Conservation (phyloP, 2,329 filamentous ascomycete species). For the Metarhizium album region DNA sequence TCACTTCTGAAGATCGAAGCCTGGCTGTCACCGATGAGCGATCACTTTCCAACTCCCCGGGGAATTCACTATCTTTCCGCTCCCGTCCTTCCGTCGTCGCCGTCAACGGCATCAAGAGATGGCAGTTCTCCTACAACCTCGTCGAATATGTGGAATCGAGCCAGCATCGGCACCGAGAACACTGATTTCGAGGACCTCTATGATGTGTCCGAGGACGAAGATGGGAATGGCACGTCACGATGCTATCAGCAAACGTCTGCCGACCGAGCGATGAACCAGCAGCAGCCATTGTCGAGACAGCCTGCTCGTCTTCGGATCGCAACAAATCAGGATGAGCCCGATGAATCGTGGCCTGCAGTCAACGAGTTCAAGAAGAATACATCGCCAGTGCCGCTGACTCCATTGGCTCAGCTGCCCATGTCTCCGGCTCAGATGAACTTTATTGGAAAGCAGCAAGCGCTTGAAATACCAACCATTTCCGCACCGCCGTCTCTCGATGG, state of each 20-base stretch:
- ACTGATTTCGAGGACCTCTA: conserved; percentile 82
- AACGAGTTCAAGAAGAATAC: conserved; percentile 36
- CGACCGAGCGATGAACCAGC: conserved; percentile 25
- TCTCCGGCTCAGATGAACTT: conserved; percentile 65
- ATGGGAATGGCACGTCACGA: conserved; percentile 17
- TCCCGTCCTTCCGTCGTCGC: conserved; percentile 50
- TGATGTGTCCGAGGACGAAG: conserved; percentile 73
- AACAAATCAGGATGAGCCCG: conserved; percentile 20
- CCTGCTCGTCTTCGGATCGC: conserved; percentile 42
- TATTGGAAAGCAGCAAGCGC: conserved; percentile 51
- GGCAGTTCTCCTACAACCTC: conserved; percentile 43
- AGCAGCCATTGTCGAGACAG: conserved; percentile 23
- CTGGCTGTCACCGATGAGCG: conserved; percentile 48
- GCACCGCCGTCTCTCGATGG: conserved; percentile 84
- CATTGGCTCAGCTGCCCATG: conserved; percentile 59
- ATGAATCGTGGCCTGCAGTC: conserved; percentile 33
- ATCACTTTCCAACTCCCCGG: conserved; percentile 63
- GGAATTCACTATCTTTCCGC: conserved; percentile 55
- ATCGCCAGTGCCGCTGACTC: conserved; percentile 52
- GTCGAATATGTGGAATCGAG: conserved; percentile 52
- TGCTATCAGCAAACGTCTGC: conserved; percentile 17
- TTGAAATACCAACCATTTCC: conserved; percentile 61
- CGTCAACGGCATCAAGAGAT: conserved; percentile 43
- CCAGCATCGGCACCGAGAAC: conserved; percentile 50
- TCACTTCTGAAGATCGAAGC: conserved; percentile 42